Base-by-base conservation (phyloP, 257 asterid species). In the Schizonepeta tenuifolia region DNA sequence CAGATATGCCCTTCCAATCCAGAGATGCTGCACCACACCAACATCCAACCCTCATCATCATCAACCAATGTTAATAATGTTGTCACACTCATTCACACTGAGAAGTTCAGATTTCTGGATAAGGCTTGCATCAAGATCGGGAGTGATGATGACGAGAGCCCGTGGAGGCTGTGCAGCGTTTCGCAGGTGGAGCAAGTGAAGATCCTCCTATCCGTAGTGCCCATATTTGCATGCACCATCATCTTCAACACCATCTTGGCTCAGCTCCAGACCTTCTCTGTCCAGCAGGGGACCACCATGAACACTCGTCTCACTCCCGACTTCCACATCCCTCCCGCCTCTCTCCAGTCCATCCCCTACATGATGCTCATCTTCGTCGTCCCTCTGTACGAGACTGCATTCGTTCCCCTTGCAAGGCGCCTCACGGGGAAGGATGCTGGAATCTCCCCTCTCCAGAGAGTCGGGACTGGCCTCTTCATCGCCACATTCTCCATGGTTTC, bases 201-300 rank as follows among this genome's bases (percentile, higher is more conserved):
- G 73, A 83, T 86, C 44, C 72, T 89, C 7, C 70, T 89, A 2
- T 87, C 96, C 6, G 80, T 86, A 1, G 83, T 87, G 14, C 96
- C 96, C 0, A 87, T 89, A 46, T 89, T 87, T 15, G 90, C 88
- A 0, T 87, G 92, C 86, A 87, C 96, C 0, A 87, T 89, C 71
- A 84, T 87, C 76, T 89, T 89, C 87, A 87, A 87, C 94, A 87
- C 94, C 44, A 86, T 87, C 8, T 71, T 84, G 50, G 96, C 96
- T 49, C 96, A 89, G 78, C 96, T 86, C 68, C 94, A 86, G 47
- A 89, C 96, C 20, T 87, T 89, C 62, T 89, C 94, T 0, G 92
- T 87, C 41, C 91, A 88, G 36, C 96, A 89, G 75, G 94, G 89
- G 3, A 68, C 80, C 1, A 11, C 73, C 28, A 87, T 89, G 96